phyloP scores from a whole-genome alignment of 148 eudicot genomes.

The Cornus florida region DNA sequence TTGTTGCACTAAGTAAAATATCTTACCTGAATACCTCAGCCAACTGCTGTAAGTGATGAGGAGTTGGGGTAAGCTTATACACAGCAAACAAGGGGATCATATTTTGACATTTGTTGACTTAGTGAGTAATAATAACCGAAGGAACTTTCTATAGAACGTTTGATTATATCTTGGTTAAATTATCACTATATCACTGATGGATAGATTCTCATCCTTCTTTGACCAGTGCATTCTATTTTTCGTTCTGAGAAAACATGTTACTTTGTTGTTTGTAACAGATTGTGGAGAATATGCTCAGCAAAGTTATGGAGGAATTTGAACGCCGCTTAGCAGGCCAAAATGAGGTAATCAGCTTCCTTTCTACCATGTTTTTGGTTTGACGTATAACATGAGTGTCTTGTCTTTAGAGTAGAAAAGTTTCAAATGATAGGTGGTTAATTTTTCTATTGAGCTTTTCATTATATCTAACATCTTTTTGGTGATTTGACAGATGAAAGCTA shows the following conservation, averaged over 20 bases:
- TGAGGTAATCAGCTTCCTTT: slow-evolving; percentile 45
- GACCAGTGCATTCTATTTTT: not conserved
- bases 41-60: not conserved
- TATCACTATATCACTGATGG: too few relatives aligned
- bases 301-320: slow-evolving; percentile 83
- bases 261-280: slow-evolving; percentile 39
- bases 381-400: not conserved
- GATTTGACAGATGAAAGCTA: slow-evolving; percentile 27
- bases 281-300: slow-evolving; percentile 65
- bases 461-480: not conserved
- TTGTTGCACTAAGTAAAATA: slow-evolving; percentile 13
- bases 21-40: not conserved
- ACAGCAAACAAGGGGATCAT: not conserved
- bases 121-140: not conserved
- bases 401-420: slow-evolving; percentile 1
- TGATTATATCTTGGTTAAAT: not conserved
- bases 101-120: not conserved
- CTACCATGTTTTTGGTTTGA: not conserved
- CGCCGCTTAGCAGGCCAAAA: slow-evolving; percentile 47
- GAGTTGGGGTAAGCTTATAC: not conserved
- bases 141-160: not conserved
- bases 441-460: not conserved
- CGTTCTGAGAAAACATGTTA: not conserved
- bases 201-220: slow-evolving; percentile 4
- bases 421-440: not conserved